phyloP scores from a whole-genome alignment of 306 rosid genomes.

The Comarum palustre region DNA sequence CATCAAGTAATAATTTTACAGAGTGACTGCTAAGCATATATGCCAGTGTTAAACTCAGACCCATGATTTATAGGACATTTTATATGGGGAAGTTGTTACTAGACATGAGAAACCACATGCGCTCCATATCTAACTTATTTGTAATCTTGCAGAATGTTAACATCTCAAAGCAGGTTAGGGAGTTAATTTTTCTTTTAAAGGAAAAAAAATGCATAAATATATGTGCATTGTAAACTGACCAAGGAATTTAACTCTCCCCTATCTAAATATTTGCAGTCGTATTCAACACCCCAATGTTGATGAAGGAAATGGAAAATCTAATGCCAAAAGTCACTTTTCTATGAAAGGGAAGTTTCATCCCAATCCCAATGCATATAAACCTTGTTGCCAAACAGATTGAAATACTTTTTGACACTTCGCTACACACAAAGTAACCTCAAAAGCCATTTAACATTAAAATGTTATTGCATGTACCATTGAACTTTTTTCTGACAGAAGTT shows the following conservation, averaged over 20 bases:
- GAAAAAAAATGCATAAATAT: neutral
- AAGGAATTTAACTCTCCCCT: neutral
- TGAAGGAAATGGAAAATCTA: neutral
- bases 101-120: neutral
- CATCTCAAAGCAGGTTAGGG: neutral
- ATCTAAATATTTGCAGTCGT: neutral
- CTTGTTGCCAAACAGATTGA: neutral
- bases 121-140: neutral
- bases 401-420: neutral
- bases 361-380: neutral
- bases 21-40: neutral
- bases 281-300: neutral
- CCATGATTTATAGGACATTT: neutral
- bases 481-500: neutral
- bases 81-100: neutral
- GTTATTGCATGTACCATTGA: neutral
- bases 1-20: neutral
- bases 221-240: neutral
- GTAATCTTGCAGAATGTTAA: neutral
- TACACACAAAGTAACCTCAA: neutral
- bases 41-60: neutral
- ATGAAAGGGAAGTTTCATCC: neutral
- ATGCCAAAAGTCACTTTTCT: neutral
- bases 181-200: neutral
- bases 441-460: neutral